phyloP scores from a whole-genome alignment of 2,329 filamentous ascomycete species.

The Elsinoe australis region DNA sequence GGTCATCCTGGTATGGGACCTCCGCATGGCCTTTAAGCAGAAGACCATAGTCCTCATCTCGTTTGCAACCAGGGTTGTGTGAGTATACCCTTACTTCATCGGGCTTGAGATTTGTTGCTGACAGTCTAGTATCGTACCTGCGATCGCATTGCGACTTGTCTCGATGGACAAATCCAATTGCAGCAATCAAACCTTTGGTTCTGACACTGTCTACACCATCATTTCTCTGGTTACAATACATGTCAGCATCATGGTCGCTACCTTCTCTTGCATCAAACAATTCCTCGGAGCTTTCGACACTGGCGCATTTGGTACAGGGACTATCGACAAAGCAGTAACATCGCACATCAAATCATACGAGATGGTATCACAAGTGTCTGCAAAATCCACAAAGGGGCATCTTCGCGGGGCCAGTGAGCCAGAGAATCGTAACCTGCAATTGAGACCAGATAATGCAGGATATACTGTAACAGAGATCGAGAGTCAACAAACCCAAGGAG shows the following conservation, averaged over 20 bases:
- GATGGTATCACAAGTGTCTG: slow-evolving; percentile 1
- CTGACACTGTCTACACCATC: not conserved
- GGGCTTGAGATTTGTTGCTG: not conserved
- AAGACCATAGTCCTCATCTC: not conserved
- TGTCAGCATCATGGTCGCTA: slow-evolving; percentile 10
- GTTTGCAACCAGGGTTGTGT: not conserved
- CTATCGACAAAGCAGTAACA: not conserved
- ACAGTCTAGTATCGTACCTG: not conserved
- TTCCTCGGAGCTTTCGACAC: slow-evolving; percentile 10
- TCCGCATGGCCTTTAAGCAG: slow-evolving; percentile 5
- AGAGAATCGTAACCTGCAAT: not conserved
- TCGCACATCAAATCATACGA: not conserved
- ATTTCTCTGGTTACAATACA: not conserved
- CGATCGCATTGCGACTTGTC: not conserved
- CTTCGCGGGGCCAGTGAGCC: not conserved
- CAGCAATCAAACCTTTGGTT: not conserved
- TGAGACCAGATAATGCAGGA: slow-evolving; percentile 8
- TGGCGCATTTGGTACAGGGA: slow-evolving; percentile 3
- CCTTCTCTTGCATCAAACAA: slow-evolving; percentile 12
- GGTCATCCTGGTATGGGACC: slow-evolving; percentile 4
- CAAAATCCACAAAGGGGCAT: not conserved
- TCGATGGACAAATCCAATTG: slow-evolving; percentile 1
- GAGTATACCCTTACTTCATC: not conserved
- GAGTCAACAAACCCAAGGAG: not conserved
- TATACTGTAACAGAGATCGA: slow-evolving; percentile 11